Base-by-base conservation (phyloP, 2,329 filamentous ascomycete genomes). In the Curvularia eragrostidis region DNA sequence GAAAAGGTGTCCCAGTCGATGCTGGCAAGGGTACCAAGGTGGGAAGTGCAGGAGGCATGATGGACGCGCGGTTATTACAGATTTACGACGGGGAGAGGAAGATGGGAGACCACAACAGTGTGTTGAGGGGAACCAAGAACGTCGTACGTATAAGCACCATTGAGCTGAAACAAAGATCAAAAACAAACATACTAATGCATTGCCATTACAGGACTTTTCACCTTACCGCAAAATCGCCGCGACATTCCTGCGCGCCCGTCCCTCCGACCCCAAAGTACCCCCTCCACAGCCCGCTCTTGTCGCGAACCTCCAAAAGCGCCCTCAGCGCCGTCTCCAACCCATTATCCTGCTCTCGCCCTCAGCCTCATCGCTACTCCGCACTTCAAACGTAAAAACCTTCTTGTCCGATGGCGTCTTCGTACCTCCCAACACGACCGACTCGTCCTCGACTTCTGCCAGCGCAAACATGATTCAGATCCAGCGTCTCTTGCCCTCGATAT, bases 341-440 rank as follows among this genome's bases (percentile, higher is more conserved):
- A 99, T 99, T 78, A 97, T 99, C 75, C 88, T 99, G 26, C 89
- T 99, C 60, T 98, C 95, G 0, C 95, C 95, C 1, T 98, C 94
- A 1, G 95, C 94, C 10, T 97, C 94, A 2, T 96, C 93, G 1
- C 87, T 98, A 48, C 88, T 99, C 36, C 93, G 94, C 75, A 92
- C 98, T 86, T 91, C 91, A 52, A 99, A 99, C 76, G 92, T 96
- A 78, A 96, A 96, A 73, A 89, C 91, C 28, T 98, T 99, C 83
- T 89, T 99, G 64, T 89, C 94, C 75, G 85, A 88, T 55, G 93
- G 93, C 56, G 82, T 89, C 64, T 99, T 94, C 79, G 83, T 89
- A 5, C 91, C 92, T 0, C 85, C 92, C 3, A 90, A 93, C 68
- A 82, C 83, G 52, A 80, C 82, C 75, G 80, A 83, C 54, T 68